These are phyloP conservation scores for Russula abietina DNA, from an alignment of 768 basidiomycete species.

Conservation along the genomic window DNA sequence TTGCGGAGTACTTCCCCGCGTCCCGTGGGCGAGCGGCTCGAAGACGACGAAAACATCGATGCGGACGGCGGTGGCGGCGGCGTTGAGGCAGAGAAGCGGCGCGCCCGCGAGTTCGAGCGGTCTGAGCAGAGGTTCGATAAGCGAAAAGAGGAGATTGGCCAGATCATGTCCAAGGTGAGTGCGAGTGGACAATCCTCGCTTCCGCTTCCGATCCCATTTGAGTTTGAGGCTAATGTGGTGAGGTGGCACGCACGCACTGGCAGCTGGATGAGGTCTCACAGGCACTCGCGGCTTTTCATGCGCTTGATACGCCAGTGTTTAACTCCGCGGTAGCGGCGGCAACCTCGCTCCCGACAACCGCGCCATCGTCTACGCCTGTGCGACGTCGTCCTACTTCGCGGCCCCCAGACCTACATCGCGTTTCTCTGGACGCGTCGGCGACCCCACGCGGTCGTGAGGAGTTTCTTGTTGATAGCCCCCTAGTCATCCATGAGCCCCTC, in stretches of 20 bases:
- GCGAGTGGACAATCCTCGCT: conserved; percentile 2
- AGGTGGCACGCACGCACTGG: not conserved
- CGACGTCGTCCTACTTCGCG: conserved; percentile 24
- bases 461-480: conserved; percentile 33
- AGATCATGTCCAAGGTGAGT: conserved; percentile 70
- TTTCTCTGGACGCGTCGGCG: conserved; percentile 7
- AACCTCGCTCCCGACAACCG: conserved; percentile 32
- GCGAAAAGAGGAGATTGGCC: conserved; percentile 60
- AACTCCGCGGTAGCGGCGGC: conserved; percentile 27
- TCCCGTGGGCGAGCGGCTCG: conserved; percentile 15
- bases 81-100: conserved; percentile 22
- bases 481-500: conserved; percentile 26
- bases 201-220: not conserved
- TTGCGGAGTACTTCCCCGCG: conserved; percentile 7
- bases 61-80: conserved; percentile 1
- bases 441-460: conserved; percentile 13
- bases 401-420: conserved; percentile 25
- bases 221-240: not conserved
- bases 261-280: conserved; percentile 53
- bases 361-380: conserved; percentile 29
- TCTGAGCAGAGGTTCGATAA: conserved; percentile 64
- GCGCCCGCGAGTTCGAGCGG: conserved; percentile 64
- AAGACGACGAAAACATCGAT: conserved; percentile 1
- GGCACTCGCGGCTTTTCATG: conserved; percentile 40
- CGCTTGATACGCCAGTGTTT: conserved; percentile 38